These are phyloP conservation scores for Raphidocelis subcapitata DNA, from an alignment of 139 green algal species.

Conservation along the genomic window DNA sequence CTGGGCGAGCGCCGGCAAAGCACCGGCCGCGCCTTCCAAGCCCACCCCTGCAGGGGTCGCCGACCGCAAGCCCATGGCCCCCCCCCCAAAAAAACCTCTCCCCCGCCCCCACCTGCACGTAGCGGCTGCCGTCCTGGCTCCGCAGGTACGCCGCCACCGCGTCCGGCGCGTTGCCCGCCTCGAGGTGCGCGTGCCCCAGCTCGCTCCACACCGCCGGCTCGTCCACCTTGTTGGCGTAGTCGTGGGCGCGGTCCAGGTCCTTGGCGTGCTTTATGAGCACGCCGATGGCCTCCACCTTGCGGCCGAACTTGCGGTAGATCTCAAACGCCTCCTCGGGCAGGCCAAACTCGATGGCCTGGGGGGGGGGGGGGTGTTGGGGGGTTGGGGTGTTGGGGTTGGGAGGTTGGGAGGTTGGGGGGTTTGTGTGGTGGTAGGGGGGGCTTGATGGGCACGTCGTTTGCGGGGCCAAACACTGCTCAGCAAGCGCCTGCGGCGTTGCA, in stretches of 20 bases:
- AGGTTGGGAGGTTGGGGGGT: too few relatives aligned
- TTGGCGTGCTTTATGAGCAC: slow-evolving; percentile 94
- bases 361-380: too few relatives aligned
- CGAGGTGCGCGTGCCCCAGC: slow-evolving; percentile 92
- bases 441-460: too few relatives aligned
- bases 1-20: too few relatives aligned
- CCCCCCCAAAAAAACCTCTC: not conserved
- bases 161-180: slow-evolving; percentile 65
- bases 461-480: slow-evolving; percentile 1
- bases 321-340: slow-evolving; percentile 98
- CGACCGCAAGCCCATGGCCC: not conserved
- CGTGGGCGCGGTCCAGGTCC: slow-evolving; percentile 81
- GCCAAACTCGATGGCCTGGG: slow-evolving; percentile 69
- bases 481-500: slow-evolving; percentile 7
- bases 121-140: slow-evolving; percentile 70
- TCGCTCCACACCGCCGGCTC: slow-evolving; percentile 91
- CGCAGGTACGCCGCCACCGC: slow-evolving; percentile 92
- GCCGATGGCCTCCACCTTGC: slow-evolving; percentile 71
- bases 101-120: slow-evolving; percentile 71
- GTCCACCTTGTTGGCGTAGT: slow-evolving; percentile 84
- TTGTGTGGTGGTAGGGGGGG: too few relatives aligned
- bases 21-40: too few relatives aligned
- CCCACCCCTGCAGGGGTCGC: too few relatives aligned
- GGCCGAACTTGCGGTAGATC: slow-evolving; percentile 98
- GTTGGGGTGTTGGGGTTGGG: too few relatives aligned